Evolutionary conservation across 768 basidiomycete genomes (phyloP).

Genomic region (Stropharia rugosoannulata): DNA sequence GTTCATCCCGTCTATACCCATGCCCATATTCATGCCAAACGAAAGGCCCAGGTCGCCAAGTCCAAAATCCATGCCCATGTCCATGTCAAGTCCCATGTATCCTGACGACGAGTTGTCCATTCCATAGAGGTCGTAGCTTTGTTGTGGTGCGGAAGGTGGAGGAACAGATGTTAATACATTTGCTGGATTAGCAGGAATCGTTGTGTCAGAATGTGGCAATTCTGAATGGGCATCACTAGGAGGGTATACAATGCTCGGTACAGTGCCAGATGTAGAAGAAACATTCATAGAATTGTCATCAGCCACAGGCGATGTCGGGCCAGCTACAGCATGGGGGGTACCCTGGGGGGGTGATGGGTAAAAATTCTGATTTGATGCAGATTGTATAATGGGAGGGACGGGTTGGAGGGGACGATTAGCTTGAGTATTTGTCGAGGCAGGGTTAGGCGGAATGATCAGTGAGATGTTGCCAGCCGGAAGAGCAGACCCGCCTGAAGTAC

Average conservation of each 20-base stretch:
- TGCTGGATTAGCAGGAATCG: neutral
- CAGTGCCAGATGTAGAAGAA: neutral
- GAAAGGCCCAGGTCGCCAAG: slow-evolving; percentile 33
- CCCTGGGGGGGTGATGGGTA: slow-evolving; percentile 65
- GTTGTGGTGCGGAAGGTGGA: slow-evolving; percentile 14
- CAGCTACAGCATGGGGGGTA: slow-evolving; percentile 28
- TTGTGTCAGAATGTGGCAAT: neutral
- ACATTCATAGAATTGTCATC: slow-evolving; percentile 9
- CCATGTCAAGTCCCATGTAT: slow-evolving; percentile 40
- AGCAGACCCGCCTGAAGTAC: neutral
- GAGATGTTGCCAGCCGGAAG: neutral
- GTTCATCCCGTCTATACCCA: slow-evolving; percentile 21
- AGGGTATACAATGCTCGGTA: neutral
- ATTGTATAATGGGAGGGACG: slow-evolving; percentile 15
- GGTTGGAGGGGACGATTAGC: slow-evolving; percentile 6
- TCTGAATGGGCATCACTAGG: neutral
- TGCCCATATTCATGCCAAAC: slow-evolving; percentile 35
- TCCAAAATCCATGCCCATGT: slow-evolving; percentile 50
- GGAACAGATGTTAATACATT: neutral
- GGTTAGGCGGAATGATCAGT: neutral
- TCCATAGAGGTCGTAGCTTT: slow-evolving; percentile 43
- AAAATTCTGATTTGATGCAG: slow-evolving; percentile 35
- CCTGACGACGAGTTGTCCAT: slow-evolving; percentile 38
- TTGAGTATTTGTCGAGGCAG: neutral
- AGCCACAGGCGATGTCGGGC: slow-evolving; percentile 27